A percentile compares a stretch with the other conserved stretches of the same genome.
These are phyloP conservation scores for Trichoderma orchidacearum DNA, from an alignment of 495 filamentous ascomycete genomes.

Conservation along the genomic window DNA sequence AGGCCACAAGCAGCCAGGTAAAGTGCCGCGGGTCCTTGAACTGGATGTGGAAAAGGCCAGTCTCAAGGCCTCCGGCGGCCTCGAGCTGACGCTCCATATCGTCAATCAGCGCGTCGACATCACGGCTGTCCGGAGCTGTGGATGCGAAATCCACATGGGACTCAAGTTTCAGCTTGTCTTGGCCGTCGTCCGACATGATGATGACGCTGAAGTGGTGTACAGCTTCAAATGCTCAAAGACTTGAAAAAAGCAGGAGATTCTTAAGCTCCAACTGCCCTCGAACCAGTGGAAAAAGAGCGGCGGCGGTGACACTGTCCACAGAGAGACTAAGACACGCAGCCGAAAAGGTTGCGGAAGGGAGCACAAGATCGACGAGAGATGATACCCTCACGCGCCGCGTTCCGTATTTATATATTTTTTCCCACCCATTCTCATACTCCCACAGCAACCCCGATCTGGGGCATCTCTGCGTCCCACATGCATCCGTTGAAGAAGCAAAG, in stretches of 20 bases:
- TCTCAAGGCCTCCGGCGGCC: neutral
- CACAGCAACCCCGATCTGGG: too few relatives aligned
- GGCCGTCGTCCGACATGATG: neutral
- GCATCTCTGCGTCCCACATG: neutral
- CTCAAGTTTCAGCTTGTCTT: neutral
- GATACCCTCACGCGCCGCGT: neutral
- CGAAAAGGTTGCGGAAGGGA: too few relatives aligned
- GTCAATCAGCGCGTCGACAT: slow-evolving; percentile 12
- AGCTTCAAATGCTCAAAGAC: neutral
- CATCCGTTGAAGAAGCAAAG: neutral
- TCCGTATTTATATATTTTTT: neutral
- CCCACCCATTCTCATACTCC: too few relatives aligned
- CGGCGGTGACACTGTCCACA: too few relatives aligned
- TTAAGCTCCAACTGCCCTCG: too few relatives aligned
- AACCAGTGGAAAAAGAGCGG: too few relatives aligned
- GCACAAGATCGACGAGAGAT: neutral
- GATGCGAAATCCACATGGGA: neutral
- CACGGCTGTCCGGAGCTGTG: neutral
- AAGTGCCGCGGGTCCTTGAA: slow-evolving; percentile 23
- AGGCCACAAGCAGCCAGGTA: slow-evolving; percentile 46
- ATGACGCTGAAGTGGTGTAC: neutral
- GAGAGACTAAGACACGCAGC: neutral
- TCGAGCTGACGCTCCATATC: slow-evolving; percentile 10
- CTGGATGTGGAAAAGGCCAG: slow-evolving; percentile 4
- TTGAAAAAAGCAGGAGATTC: neutral